Base-by-base conservation (phyloP, 169 alveolate genomes). In the Condylostoma magnum region DNA sequence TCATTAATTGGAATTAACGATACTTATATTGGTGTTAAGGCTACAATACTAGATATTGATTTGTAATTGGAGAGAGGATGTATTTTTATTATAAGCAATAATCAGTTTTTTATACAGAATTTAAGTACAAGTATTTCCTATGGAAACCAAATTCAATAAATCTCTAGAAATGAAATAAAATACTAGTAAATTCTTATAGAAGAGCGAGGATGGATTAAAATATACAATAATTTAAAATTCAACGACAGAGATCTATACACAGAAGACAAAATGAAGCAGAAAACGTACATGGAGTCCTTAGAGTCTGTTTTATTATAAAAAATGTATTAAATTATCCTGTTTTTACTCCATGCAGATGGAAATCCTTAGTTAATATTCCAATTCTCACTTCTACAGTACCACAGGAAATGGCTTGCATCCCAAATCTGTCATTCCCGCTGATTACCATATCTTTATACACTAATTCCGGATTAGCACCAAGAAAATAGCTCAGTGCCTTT, bases 351-450 rank as follows among this genome's bases (percentile, higher is more conserved):
- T 66, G 75, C 60, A 66, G 27, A 18, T 46, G 25, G 36, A 66
- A 66, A 30, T 66, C 65, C 31, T 66, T 66, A 6, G 8, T 8
- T n/a, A 44, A 12, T 28, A 44, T 48, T 27, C 65, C 60, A 15
- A 27, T 10, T 31, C 44, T 18, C 12, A 66, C 22, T 12, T 6
- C 6, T 1, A 44, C 53, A 15, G 15, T 46, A 12, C 60, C 60
- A 44, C 53, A 25, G 20, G 48, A 25, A 6, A 66, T 30, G n/a
- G 28, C 18, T 33, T 66, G 58, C 75, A 66, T 8, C 25, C 75
- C 66, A 66, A 66, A 66, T 12, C 75, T 20, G 50, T 66, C 75
- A 43, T 66, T 66, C 10, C 65, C 75, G 10, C 53, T 28, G 10
- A 66, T 10, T 25, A 66, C 65, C 71, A 58, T 58, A 18, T 18